These are phyloP conservation scores for Hordeum vulgare DNA, from an alignment of 176 grass and related monocot species.

Conservation along the genomic window DNA sequence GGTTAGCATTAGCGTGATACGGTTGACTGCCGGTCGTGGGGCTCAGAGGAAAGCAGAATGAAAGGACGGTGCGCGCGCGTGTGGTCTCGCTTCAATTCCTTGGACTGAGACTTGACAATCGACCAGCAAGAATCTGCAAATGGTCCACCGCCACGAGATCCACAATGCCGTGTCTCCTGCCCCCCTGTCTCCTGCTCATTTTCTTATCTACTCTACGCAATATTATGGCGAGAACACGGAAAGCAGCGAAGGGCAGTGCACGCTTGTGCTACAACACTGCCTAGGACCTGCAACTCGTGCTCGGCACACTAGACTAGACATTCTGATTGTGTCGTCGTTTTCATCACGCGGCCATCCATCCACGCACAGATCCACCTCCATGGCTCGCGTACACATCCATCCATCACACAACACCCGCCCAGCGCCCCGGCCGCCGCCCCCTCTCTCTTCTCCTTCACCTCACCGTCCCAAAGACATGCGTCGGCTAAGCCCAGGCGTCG, in stretches of 20 bases:
- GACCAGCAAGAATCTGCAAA: neutral
- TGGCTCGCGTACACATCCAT: too few species aligned
- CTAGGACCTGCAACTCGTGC: neutral
- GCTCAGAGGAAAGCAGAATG: neutral
- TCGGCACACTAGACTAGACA: neutral
- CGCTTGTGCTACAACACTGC: neutral
- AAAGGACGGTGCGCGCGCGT: neutral
- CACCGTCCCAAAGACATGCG: too few species aligned
- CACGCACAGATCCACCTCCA: too few species aligned
- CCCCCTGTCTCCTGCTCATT: constrained; percentile 6
- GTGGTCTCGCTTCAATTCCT: neutral
- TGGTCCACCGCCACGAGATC: constrained; percentile 15
- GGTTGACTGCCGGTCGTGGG: neutral
- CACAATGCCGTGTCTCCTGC: constrained; percentile 13
- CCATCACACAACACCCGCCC: too few species aligned
- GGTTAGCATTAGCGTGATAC: neutral
- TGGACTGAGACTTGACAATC: neutral
- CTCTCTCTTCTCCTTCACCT: too few species aligned
- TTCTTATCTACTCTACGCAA: neutral
- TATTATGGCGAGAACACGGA: neutral
- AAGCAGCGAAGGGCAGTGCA: neutral
- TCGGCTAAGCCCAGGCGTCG: too few species aligned
- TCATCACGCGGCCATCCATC: too few species aligned
- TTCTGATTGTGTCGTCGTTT: neutral
- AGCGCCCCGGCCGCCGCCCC: too few species aligned